Evolutionary conservation across 768 basidiomycete species (phyloP).

Genomic region (Suillus bovinus): DNA sequence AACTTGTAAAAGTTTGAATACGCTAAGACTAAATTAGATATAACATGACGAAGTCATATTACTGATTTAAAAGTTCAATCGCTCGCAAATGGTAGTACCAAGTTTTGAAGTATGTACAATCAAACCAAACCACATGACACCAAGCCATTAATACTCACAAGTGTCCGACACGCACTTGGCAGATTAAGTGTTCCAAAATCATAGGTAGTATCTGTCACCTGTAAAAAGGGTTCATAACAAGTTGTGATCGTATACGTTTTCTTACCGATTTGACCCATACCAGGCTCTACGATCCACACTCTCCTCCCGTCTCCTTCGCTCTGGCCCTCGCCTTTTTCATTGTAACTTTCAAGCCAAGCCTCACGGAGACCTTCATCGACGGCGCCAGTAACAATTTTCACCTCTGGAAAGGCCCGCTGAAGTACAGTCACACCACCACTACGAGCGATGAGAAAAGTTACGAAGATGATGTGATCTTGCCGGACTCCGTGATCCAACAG

Average conservation of each 20-base stretch:
- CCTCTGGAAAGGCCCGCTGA: conserved; percentile 77
- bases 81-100: neutral
- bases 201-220: conserved; percentile 8
- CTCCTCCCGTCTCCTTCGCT: conserved; percentile 55
- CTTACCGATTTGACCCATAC: conserved; percentile 86
- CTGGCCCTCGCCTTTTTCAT: conserved; percentile 43
- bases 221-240: neutral
- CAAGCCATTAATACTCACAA: neutral
- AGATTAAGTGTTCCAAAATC: neutral
- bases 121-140: neutral
- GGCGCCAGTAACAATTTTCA: conserved; percentile 83
- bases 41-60: no score
- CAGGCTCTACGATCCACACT: conserved; percentile 84
- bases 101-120: neutral
- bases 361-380: conserved; percentile 80
- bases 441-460: conserved; percentile 86
- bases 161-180: neutral
- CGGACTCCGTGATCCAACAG: conserved; percentile 90
- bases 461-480: conserved; percentile 84
- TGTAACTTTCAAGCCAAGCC: conserved; percentile 63
- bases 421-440: conserved; percentile 78
- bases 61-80: no score
- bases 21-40: no score
- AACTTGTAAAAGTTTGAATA: no score
- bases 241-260: neutral